These are phyloP conservation scores for Aspergillus phoenicis DNA, from an alignment of 2,329 filamentous ascomycete species.

Conservation along the genomic window DNA sequence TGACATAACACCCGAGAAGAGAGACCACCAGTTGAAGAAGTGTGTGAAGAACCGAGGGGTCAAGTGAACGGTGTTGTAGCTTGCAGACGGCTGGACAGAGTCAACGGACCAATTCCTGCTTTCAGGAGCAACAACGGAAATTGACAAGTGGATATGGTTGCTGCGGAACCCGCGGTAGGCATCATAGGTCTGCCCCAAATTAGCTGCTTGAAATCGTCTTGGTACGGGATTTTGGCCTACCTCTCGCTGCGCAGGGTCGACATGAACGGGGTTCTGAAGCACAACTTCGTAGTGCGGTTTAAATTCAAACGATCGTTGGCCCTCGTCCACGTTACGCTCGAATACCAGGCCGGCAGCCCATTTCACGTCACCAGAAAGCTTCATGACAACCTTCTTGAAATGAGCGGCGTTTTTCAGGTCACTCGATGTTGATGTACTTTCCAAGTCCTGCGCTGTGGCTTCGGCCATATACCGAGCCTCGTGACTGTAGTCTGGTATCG, in stretches of 20 bases:
- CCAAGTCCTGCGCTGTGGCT: slow-evolving; percentile 53
- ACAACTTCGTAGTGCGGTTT: slow-evolving; percentile 90
- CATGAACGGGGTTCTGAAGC: slow-evolving; percentile 76
- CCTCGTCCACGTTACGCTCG: slow-evolving; percentile 75
- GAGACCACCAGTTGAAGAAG: slow-evolving; percentile 96
- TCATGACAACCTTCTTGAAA: slow-evolving; percentile 99
- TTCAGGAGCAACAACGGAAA: slow-evolving; percentile 83
- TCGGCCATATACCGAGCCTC: slow-evolving; percentile 70
- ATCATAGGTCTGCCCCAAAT: slow-evolving; percentile 66
- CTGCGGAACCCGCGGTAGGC: slow-evolving; percentile 97
- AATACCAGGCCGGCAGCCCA: slow-evolving; percentile 92
- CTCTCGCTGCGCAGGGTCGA: slow-evolving; percentile 59
- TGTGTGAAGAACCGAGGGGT: slow-evolving; percentile 97
- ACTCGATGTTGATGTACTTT: slow-evolving; percentile 64
- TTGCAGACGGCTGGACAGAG: slow-evolving; percentile 74
- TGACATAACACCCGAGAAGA: slow-evolving; percentile 94
- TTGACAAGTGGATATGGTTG: slow-evolving; percentile 92
- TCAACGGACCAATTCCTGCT: slow-evolving; percentile 83
- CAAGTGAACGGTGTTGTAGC: slow-evolving; percentile 95
- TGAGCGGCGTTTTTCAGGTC: slow-evolving; percentile 71
- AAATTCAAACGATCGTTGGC: slow-evolving; percentile 80
- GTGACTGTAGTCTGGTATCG: slow-evolving; percentile 89
- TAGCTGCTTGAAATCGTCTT: neutral
- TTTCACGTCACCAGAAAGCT: slow-evolving; percentile 91
- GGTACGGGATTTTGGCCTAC: slow-evolving; percentile 32